These are phyloP conservation scores for Trichoderma atroviride DNA, from an alignment of 2,329 filamentous ascomycete genomes.

Conservation along the genomic window DNA sequence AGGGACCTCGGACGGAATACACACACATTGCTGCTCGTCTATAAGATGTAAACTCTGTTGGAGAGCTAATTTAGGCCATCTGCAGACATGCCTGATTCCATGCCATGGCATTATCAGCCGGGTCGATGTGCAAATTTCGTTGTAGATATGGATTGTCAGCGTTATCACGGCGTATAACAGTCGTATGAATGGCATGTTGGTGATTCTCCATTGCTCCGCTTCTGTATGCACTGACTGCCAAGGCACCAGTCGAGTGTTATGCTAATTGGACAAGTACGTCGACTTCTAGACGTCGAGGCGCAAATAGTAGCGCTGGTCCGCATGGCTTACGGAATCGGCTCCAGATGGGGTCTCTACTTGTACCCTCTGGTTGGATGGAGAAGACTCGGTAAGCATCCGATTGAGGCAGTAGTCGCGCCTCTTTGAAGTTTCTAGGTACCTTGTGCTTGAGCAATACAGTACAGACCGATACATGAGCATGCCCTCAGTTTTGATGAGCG, in stretches of 20 bases:
- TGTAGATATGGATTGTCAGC: background rate
- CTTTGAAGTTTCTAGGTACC: background rate
- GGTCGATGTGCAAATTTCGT: background rate
- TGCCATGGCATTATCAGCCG: background rate
- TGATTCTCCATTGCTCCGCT: background rate
- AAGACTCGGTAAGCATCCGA: background rate
- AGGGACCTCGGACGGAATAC: background rate
- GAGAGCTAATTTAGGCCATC: background rate
- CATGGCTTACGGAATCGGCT: background rate
- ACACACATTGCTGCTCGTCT: background rate
- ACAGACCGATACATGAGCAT: background rate
- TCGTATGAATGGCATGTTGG: background rate
- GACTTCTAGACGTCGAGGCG: background rate
- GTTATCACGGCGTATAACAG: background rate
- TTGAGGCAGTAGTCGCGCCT: background rate
- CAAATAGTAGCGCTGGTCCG: background rate
- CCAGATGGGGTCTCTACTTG: too few species aligned
- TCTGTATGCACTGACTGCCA: background rate
- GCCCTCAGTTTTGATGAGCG: background rate
- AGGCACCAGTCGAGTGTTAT: background rate
- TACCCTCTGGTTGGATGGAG: background rate
- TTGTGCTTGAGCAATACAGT: background rate
- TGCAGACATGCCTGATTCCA: background rate
- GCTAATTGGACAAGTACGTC: background rate
- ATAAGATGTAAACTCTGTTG: background rate